Evolutionary conservation across 2,329 filamentous ascomycete species (phyloP).

Genomic region (Neurospora sp.): DNA sequence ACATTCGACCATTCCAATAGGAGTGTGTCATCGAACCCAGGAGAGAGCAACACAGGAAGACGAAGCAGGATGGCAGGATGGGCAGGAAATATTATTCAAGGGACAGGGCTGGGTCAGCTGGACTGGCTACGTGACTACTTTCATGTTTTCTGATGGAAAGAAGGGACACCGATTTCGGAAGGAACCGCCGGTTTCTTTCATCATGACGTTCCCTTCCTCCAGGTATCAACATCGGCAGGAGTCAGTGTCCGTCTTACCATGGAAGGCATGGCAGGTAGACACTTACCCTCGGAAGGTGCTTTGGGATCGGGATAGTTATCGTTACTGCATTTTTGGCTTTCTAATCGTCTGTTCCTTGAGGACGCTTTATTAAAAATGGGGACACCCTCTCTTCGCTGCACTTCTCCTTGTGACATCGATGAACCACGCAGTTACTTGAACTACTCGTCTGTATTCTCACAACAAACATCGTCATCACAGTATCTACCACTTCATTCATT

Average conservation of each 20-base stretch:
- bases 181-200: neutral
- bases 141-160: neutral
- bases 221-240: neutral
- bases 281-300: neutral
- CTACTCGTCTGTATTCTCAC: neutral
- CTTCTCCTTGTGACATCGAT: neutral
- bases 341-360: neutral
- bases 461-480: neutral
- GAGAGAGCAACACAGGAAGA: neutral
- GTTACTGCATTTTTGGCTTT: neutral
- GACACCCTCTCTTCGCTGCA: neutral
- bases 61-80: neutral
- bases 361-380: neutral
- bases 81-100: neutral
- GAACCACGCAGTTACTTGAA: neutral
- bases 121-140: neutral
- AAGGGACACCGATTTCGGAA: neutral
- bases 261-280: neutral
- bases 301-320: neutral
- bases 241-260: neutral
- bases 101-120: neutral
- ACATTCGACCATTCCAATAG: neutral
- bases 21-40: neutral
- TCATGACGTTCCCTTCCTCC: neutral
- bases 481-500: neutral